Base-by-base conservation (phyloP, 2,329 filamentous ascomycete species). In the Didymella arachidicola region DNA sequence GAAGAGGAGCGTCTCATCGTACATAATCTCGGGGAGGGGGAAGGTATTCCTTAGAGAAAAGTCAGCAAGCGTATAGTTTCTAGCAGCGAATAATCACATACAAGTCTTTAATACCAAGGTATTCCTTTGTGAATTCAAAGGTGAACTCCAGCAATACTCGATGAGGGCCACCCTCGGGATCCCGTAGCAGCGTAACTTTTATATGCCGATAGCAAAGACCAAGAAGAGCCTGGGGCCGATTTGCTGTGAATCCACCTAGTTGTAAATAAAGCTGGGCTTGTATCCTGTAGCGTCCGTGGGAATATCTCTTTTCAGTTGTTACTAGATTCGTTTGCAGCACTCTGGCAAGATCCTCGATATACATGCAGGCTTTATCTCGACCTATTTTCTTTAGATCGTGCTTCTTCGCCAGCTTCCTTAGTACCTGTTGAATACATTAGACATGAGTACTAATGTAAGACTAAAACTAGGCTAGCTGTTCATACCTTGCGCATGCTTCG, bases 1-100 rank as follows among this genome's bases (percentile, higher is more conserved):
- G 14, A 76, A 72, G 47, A 72, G 59, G 27, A 77, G 68, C 16
- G 68, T 69, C 16, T 66, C 52, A 52, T 78, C 61, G 46, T 66
- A 75, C 22, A 75, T 74, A 51, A 76, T 70, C 29, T 49, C 22
- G 12, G 32, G 34, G 14, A 49, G 19, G 26, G 46, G 34, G 11
- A 39, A 49, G 5, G 34, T 39, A 18, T 49, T 49, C 16, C 34
- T 49, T 7, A 25, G 6, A 26, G 30, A 12, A 39, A 46, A 6
- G 29, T 46, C 29, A 46, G 27, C 22, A 32, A 39, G 36, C 36
- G 36, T 39, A 39, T 39, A 39, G 18, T 3, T n/a, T n/a, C 7
- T 16, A 42, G 39, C 39, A 22, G n/a, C 2, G 18, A 42, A 5
- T 42, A 42, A 42, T 39, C 7, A 56, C 39, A 11, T 41, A 57